phyloP scores from a whole-genome alignment of 2,329 filamentous ascomycete genomes.

The Aspergillus fumigatiaffinis region DNA sequence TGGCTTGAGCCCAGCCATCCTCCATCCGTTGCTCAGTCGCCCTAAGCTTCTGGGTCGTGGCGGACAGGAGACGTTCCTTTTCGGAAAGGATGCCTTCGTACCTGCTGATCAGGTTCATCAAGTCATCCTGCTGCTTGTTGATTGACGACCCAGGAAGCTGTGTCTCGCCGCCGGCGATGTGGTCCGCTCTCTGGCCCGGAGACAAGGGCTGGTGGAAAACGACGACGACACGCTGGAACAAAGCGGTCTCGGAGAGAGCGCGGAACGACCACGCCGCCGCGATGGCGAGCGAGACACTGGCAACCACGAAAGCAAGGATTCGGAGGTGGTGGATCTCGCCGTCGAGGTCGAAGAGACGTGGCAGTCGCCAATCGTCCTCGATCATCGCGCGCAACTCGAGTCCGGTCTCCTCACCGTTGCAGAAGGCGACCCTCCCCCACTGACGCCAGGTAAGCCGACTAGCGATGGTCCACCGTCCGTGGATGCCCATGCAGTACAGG shows the following conservation, averaged over 20 bases:
- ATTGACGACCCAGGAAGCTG: neutral
- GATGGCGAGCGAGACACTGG: neutral
- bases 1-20: constrained; percentile 3
- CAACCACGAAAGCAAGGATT: constrained; percentile 2
- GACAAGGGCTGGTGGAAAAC: neutral
- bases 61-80: constrained; percentile 1
- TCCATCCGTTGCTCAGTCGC: constrained; percentile 1
- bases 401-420: constrained; percentile 10
- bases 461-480: neutral
- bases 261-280: neutral
- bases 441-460: neutral
- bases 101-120: constrained; percentile 2
- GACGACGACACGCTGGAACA: neutral
- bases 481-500: constrained; percentile 6
- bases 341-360: constrained; percentile 1
- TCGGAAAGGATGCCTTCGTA: constrained; percentile 4
- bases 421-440: constrained; percentile 4
- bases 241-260: neutral
- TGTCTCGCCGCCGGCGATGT: neutral
- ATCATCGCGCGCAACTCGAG: constrained; percentile 4
- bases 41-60: constrained; percentile 6
- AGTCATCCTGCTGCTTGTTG: neutral
- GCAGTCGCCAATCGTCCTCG: constrained; percentile 3
- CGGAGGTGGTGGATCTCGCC: constrained; percentile 8
- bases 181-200: neutral